These are phyloP conservation scores for Chaetomium strumarium DNA, from an alignment of 2,329 filamentous ascomycete species.

Conservation along the genomic window DNA sequence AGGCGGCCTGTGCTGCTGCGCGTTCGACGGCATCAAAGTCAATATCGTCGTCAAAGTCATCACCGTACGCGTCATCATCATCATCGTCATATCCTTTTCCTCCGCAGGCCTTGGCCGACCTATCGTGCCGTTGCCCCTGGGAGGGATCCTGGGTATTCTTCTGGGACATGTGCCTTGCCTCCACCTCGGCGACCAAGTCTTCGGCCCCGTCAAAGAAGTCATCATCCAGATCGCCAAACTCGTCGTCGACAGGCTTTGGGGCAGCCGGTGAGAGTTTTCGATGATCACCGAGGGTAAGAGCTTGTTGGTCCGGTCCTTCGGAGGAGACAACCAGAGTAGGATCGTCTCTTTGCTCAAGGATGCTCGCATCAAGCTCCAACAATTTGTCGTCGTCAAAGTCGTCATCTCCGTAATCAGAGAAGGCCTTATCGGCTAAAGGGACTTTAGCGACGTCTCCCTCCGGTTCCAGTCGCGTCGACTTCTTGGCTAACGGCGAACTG, in stretches of 20 bases:
- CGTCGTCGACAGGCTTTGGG: conserved; percentile 38
- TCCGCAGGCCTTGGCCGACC: conserved; percentile 32
- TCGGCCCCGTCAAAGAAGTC: conserved; percentile 49
- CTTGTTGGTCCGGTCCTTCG: conserved; percentile 3
- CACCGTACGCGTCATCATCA: conserved; percentile 49
- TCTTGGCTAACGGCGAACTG: conserved; percentile 19
- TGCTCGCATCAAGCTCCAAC: conserved; percentile 46
- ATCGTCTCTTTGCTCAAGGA: conserved; percentile 27
- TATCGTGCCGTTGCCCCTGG: conserved; percentile 18
- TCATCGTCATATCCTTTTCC: not conserved
- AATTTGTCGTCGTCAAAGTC: conserved; percentile 51
- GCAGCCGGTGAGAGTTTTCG: not conserved
- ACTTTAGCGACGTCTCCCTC: not conserved
- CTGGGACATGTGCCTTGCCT: conserved; percentile 25
- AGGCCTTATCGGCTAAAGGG: conserved; percentile 5
- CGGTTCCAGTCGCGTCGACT: conserved; percentile 1
- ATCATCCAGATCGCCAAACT: conserved; percentile 63
- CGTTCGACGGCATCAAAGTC: conserved; percentile 74
- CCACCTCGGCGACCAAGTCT: conserved; percentile 34
- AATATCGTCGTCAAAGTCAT: conserved; percentile 64
- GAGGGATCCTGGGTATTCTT: not conserved
- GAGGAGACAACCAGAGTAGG: conserved; percentile 14
- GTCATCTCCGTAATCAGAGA: conserved; percentile 45
- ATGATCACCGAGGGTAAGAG: not conserved
- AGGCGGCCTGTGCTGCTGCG: conserved; percentile 62